Base-by-base conservation (phyloP, 1,284 basidiomycete species). In the Earliella scabrosa region DNA sequence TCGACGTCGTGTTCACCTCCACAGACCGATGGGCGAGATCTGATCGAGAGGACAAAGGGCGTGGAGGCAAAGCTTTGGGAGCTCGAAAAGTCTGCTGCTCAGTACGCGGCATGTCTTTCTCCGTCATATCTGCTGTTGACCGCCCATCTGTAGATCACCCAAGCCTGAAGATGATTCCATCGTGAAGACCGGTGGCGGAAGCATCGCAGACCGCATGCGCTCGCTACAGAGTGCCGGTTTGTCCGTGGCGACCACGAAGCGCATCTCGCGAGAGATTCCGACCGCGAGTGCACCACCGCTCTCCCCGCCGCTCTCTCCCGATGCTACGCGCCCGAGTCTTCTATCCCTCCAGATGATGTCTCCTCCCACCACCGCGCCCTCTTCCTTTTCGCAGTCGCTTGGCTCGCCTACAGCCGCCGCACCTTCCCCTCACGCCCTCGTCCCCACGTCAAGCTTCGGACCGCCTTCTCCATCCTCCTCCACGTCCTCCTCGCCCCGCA, bases 391-490 rank as follows among this genome's bases (percentile, higher is more conserved):
- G 11, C 67, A 71, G 7, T 63, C 68, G 6, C 59, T 72, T 24
- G 61, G 68, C 10, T 65, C 74, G n/a, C 64, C 73, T 18, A 63
- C 71, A 5, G 48, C 73, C 13, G 53, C 58, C 9, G 60, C 59
- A 13, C 66, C 75, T 18, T 68, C 74, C 14, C 75, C 78, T 6
- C 87, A 87, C 63, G 79, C 81, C 3, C 76, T 90, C 35, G 85
- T 91, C 7, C 82, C 86, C 0, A 79, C 86, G 1, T 86, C 87
- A 5, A 81, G 81, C 23, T 73, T 92, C 21, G 88, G 87, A 4
- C 87, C 88, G 31, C 86, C 89, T 6, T 91, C 90, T 2, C 90
- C 89, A 2, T 75, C 81, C 6, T 86, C 87, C 10, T 86, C 75
- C 7, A 63, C 75, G 4, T 70, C 74, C 2, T 74, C 74, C 7